These are phyloP conservation scores for Aspergillus egyptiacus DNA, from an alignment of 495 filamentous ascomycete species.

Conservation along the genomic window DNA sequence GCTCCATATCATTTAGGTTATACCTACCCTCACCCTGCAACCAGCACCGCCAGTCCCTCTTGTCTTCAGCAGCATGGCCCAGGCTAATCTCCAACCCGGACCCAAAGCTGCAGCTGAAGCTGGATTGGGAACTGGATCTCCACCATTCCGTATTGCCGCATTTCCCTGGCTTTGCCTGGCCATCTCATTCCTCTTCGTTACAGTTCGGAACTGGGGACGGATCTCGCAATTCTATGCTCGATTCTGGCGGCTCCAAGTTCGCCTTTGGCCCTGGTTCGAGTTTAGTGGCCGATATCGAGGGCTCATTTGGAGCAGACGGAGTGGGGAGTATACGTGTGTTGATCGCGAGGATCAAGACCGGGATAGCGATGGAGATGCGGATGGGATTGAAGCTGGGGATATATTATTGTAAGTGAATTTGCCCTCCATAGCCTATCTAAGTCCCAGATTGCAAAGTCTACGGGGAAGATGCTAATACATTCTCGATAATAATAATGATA, in stretches of 20 bases:
- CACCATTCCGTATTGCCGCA: not conserved
- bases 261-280: not conserved
- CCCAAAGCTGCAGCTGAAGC: too few relatives aligned
- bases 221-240: not conserved
- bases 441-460: not conserved
- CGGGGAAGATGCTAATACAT: too few relatives aligned
- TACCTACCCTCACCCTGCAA: too few relatives aligned
- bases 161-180: not conserved
- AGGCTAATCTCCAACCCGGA: too few relatives aligned
- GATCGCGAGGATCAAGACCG: not conserved
- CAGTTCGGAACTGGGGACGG: not conserved
- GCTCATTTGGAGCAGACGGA: not conserved
- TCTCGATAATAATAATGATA: too few relatives aligned
- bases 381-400: not conserved
- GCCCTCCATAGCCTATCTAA: not conserved
- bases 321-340: not conserved
- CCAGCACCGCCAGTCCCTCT: too few relatives aligned
- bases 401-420: not conserved
- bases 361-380: not conserved
- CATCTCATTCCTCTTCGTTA: not conserved
- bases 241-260: too few relatives aligned
- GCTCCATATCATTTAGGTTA: too few relatives aligned
- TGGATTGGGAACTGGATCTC: not conserved
- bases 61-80: too few relatives aligned
- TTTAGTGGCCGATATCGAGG: not conserved